Base-by-base conservation (phyloP, 106 monocot genomes). In the Narthecium ossifragum region DNA sequence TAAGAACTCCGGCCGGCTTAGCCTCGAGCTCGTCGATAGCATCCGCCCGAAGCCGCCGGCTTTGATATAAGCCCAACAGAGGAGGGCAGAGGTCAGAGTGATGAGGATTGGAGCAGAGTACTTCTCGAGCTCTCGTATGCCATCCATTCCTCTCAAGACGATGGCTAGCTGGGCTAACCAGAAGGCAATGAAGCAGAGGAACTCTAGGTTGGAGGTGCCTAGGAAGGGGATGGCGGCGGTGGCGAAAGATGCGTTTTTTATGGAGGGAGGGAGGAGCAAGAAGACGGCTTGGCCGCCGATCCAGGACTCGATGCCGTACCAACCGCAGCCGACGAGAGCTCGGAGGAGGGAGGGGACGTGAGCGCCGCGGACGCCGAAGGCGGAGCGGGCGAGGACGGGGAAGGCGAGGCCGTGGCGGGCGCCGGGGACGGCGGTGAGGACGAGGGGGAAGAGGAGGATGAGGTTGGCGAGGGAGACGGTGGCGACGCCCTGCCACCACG, bases 231-330 rank as follows among this genome's bases (percentile, higher is more conserved):
- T 33, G 12, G 30, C 46, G 3, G 31, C 2, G 8, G 60, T 17
- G 4, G 72, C 51, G 14, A 34, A 12, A 3, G 73, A 0, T 1
- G 74, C 77, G 6, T 21, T 33, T 41, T 81, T 84, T 64, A 77
- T 14, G 2, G 62, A 50, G 5, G 60, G 20, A 5, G 82, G 77
- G n/a, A 96, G 78, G 31, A 96, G 80, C 24, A 83, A 50, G 59
- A 83, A 85, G 8, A 90, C 25, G 31, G 90, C 80, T n/a, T 75
- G 51, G 31, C 90, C 94, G 29, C 86, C 94, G 48, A 94, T 94
- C 94, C 94, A 94, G 10, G 89, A 61, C 54, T 90, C 89, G 62
- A 94, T 94, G 37, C 85, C 85, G 62, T 66, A 94, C 94, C 94
- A 94, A 24, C 94, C 93, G 72, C 93, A 94, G 31, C 79, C 94